Evolutionary conservation across 2,329 filamentous ascomycete species (phyloP), one percentile per base, ranked within the genome.

Genomic region (Eutypa lata): DNA sequence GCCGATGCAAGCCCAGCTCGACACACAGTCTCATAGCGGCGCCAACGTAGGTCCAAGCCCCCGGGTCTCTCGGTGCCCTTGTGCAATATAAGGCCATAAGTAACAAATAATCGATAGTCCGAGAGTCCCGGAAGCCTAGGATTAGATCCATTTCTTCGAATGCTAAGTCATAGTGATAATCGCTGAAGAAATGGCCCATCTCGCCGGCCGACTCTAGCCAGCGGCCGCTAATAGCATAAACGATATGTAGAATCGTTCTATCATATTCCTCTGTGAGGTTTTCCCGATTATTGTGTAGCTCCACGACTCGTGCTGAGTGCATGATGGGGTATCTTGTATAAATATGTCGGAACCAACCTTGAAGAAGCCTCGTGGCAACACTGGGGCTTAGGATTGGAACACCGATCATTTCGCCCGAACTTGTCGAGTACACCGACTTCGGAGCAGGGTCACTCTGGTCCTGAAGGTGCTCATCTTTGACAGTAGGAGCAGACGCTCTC

Each of bases 81-180:
- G 62, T 67, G 50, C 65, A 67, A 44, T 67, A 67, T 2, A 67
- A 56, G 7, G 65, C 65, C 63, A 67, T 64, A 4, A 66, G 58
- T 4, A 65, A 47, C 10, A 67, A 53, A 50, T 67, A 67, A 44
- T 67, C 62, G 5, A 67, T 50, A 1, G 65, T 65, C 22, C 64
- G 59, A 13, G 55, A 56, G 51, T 67, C 63, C 16, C 65, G 61
- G 14, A 65, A 54, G 33, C 57, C 56, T 14, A 67, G 57, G 7
- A 67, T 61, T 1, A 53, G 47, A 24, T 67, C 65, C 54, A 67
- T 58, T 48, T 65, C 56, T 2, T 57, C 59, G 42, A 66, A 66
- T 28, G 65, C 65, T 2, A 62, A 47, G 33, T 66, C 58, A 38
- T 65, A 67, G 47, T 65, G 63, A 35, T 66, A 64, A 37, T 67